These are phyloP conservation scores for Diphasiastrum complanatum DNA, from an alignment of 83 land plant species.

Conservation along the genomic window DNA sequence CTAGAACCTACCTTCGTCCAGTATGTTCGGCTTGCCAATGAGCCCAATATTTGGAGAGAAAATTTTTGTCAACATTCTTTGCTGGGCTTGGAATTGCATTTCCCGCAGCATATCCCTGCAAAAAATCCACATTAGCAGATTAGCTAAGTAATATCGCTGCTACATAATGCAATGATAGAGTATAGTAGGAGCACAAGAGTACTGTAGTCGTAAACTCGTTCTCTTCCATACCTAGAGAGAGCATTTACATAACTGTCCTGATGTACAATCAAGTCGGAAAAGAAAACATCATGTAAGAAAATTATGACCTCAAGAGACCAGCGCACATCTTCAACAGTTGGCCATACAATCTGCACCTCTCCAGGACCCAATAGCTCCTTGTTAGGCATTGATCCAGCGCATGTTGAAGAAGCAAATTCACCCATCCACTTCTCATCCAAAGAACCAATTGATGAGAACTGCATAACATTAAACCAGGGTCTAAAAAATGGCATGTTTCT, in stretches of 20 bases:
- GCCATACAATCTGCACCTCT: conserved; percentile 63
- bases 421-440: conserved; percentile 95
- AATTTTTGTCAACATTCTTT: conserved; percentile 84
- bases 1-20: conserved; percentile 66
- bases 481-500: too few species aligned
- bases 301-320: conserved; percentile 72
- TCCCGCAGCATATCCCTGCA: conserved; percentile 96
- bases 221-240: too few species aligned
- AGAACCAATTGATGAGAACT: conserved; percentile 98
- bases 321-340: conserved; percentile 94
- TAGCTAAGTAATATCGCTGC: neutral
- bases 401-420: conserved; percentile 63
- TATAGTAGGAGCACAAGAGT: too few species aligned
- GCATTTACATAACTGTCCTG: too few species aligned
- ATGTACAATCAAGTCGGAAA: too few species aligned
- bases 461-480: conserved; percentile 13
- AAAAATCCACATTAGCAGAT: neutral
- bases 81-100: conserved; percentile 84
- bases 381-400: conserved; percentile 55
- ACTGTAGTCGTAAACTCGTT: too few species aligned
- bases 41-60: conserved; percentile 89
- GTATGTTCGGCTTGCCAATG: conserved; percentile 88
- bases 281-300: too few species aligned
- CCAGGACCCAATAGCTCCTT: conserved; percentile 64
- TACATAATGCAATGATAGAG: neutral